Base-by-base conservation (phyloP, 192 early-diverging fungal species). In the Coemansia sp. region DNA sequence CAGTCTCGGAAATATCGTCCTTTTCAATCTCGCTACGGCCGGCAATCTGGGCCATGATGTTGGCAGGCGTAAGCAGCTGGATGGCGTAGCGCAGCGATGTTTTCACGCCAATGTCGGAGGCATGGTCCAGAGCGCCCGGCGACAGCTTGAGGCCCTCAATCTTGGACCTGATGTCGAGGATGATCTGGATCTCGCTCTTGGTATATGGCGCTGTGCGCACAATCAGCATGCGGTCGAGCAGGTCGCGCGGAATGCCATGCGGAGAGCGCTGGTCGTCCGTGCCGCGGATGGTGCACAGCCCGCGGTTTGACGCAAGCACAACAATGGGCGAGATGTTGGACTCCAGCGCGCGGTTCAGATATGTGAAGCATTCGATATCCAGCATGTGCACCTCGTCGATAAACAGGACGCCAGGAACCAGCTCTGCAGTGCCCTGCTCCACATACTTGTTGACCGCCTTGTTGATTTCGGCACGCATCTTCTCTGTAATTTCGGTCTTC, bases 361-460 rank as follows among this genome's bases (percentile, higher is more conserved):
- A 99, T 2, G 97, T 97, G 66, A 99, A 99, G 80, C 94, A 99
- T 70, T 99, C 97, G 65, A 99, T 94, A 77, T 99, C 97, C 19
- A 99, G 84, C 92, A 99, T 97, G 68, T 99, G 97, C 13, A 97
- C 95, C 79, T 98, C 97, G 74, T 99, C 97, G 62, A 99, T 91
- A 57, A 99, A 99, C 35, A 99, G 65, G 21, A 99, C 97, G 52
- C 97, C 97, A 0, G 97, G 97, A 21, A 97, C 91, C 31, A 99
- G 82, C 74, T 97, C 94, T 15, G 94, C 94, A 37, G 89, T 90
- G 26, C 97, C 97, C 68, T 99, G 92, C 61, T 99, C 94, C 54
- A 97, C 94, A 64, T 96, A 96, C 80, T 92, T 91, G 84, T 97
- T 96, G 43, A 99, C 95, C 10, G 93, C 93, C 68, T 96, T 96